Evolutionary conservation across 192 early-diverging fungal genomes (phyloP).

Genomic region (Coemansia sp.): DNA sequence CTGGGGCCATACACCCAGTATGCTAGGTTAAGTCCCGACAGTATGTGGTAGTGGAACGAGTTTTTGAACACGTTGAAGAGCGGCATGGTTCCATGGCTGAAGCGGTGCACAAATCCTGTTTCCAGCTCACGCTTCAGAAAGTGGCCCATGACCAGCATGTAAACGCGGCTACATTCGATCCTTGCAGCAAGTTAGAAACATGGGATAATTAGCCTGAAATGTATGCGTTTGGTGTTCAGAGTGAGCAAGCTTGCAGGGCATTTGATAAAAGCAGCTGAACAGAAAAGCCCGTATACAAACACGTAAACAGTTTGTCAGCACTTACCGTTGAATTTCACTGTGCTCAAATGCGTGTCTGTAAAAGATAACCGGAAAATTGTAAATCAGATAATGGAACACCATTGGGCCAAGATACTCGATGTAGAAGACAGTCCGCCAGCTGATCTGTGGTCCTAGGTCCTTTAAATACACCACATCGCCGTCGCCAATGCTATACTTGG

Average conservation of each 20-base stretch:
- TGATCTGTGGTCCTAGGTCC: conserved; percentile 85
- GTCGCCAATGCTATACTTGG: conserved; percentile 65
- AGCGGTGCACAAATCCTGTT: conserved; percentile 90
- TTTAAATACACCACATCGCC: conserved; percentile 67
- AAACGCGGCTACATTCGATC: conserved; percentile 59
- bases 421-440: conserved; percentile 92
- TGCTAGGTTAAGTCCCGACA: conserved; percentile 82
- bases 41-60: conserved; percentile 89
- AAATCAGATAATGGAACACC: conserved; percentile 83
- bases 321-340: conserved; percentile 70
- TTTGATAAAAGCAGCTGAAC: not conserved
- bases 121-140: conserved; percentile 94
- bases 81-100: conserved; percentile 96
- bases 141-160: conserved; percentile 73
- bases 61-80: conserved; percentile 93
- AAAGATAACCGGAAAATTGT: conserved; percentile 67
- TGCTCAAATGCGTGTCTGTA: conserved; percentile 70
- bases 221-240: no score
- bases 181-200: conserved; percentile 10
- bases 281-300: not conserved
- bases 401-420: conserved; percentile 94
- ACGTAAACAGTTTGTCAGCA: conserved; percentile 9
- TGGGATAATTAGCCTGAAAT: not conserved
- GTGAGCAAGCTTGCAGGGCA: no score
- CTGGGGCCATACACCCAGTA: conserved; percentile 88